Percentiles rank a stretch among this genome's conserved stretches.
phyloP scores from a whole-genome alignment of 176 grass and related monocot species.

The Aegilops tauschii region DNA sequence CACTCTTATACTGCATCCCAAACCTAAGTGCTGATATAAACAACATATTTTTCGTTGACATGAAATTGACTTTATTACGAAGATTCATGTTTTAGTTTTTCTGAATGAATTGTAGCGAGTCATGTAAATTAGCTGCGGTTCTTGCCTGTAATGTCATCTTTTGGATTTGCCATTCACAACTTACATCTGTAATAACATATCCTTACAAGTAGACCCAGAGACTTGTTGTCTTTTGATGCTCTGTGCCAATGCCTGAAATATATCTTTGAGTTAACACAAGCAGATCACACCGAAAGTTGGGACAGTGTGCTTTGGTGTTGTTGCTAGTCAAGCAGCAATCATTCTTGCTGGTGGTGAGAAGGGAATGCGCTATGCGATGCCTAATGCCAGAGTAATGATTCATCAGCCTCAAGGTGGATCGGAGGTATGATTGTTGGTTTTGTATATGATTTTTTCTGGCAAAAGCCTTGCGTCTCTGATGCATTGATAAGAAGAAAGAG shows the following conservation, averaged over 20 bases:
- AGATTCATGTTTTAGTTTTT: not conserved
- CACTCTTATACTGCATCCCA: not conserved
- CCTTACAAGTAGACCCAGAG: not conserved
- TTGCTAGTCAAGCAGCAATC: conserved; percentile 85
- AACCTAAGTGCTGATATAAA: conserved; percentile 12
- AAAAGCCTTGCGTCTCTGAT: not conserved
- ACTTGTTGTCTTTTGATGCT: conserved; percentile 5
- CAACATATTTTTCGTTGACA: not conserved
- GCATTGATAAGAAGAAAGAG: not conserved
- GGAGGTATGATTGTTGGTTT: conserved; percentile 47
- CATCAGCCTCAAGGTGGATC: conserved; percentile 96
- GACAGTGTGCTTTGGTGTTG: conserved; percentile 88
- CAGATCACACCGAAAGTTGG: conserved; percentile 96
- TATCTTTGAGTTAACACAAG: conserved; percentile 15
- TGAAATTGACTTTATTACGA: not conserved
- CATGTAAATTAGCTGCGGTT: conserved; percentile 7
- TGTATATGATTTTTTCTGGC: not conserved
- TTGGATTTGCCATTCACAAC: not conserved
- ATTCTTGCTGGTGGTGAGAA: conserved; percentile 94
- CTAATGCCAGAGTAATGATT: conserved; percentile 96
- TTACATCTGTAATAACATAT: not conserved
- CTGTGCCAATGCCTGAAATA: conserved; percentile 4
- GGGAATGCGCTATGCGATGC: conserved; percentile 97
- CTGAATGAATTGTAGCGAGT: not conserved
- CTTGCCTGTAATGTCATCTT: not conserved